Conservation (phyloP, 1,284 basidiomycete species). For the Erythrobasidium hasegawianum region DNA sequence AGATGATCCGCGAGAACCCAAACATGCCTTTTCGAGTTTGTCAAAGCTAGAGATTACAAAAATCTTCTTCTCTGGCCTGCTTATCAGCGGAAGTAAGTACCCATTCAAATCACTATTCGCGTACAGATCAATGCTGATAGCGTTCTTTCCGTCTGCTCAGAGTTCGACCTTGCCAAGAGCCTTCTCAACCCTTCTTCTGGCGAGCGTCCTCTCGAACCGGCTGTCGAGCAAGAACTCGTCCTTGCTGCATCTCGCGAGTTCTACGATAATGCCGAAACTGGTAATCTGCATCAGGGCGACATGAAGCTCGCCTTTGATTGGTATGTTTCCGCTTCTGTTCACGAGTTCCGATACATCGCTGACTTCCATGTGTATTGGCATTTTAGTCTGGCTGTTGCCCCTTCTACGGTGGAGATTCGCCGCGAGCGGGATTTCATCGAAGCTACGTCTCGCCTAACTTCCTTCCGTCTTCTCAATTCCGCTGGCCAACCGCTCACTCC, state of each 20-base stretch:
- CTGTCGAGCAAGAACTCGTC: constrained; percentile 69
- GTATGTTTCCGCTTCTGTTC: no score
- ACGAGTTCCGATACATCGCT: no score
- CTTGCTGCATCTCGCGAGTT: constrained; percentile 76
- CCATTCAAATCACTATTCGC: no score
- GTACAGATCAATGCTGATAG: no score
- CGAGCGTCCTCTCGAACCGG: constrained; percentile 56
- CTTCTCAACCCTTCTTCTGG: constrained; percentile 60
- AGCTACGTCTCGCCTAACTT: constrained; percentile 78
- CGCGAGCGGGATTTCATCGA: constrained; percentile 87
- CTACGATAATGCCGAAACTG: constrained; percentile 83
- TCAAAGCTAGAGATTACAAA: constrained; percentile 64
- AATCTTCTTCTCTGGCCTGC: constrained; percentile 78
- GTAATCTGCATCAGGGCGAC: constrained; percentile 83
- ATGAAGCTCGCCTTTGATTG: constrained; percentile 95
- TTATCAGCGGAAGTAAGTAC: constrained; percentile 83
- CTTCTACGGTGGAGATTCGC: constrained; percentile 59
- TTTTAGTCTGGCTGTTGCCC: constrained; percentile 73
- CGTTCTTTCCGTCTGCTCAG: no score
- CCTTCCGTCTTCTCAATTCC: constrained; percentile 71
- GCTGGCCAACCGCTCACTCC: constrained; percentile 75
- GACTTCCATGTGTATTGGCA: no score
- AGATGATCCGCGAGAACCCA: constrained; percentile 55
- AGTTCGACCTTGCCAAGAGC: constrained; percentile 68
- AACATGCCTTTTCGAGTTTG: constrained; percentile 73